Percentiles rank a stretch among this genome's conserved stretches.
These are phyloP conservation scores for Periconia sp. DNA, from an alignment of 2,329 filamentous ascomycete species.

Conservation along the genomic window DNA sequence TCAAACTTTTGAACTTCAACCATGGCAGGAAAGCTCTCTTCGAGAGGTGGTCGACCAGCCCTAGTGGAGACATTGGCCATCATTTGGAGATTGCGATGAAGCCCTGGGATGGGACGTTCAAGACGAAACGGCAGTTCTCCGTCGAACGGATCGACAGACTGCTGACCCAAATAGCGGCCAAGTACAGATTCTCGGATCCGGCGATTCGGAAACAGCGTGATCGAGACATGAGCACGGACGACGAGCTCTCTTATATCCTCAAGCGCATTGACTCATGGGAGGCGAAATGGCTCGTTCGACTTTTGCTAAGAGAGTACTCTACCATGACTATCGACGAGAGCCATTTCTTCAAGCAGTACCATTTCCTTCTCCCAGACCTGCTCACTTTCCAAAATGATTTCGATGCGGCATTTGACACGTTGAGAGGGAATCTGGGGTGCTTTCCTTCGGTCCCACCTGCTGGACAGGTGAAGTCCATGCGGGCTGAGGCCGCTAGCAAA, in stretches of 20 bases:
- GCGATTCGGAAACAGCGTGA: constrained; percentile 35
- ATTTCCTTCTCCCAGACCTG: constrained; percentile 70
- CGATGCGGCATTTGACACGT: constrained; percentile 57
- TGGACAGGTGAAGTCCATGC: constrained; percentile 32
- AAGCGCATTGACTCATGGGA: constrained; percentile 59
- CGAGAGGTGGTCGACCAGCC: constrained; percentile 61
- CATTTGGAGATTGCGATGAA: constrained; percentile 68
- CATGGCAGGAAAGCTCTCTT: constrained; percentile 63
- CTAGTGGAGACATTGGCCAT: constrained; percentile 67
- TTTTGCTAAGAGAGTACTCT: constrained; percentile 76
- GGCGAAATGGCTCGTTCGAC: constrained; percentile 84
- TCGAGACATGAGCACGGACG: constrained; percentile 21
- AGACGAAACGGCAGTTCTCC: constrained; percentile 47
- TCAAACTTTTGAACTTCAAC: constrained; percentile 66
- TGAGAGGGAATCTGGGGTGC: constrained; percentile 48
- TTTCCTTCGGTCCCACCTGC: constrained; percentile 43
- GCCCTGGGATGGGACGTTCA: constrained; percentile 54
- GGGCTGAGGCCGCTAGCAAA: constrained; percentile 42
- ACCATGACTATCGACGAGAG: constrained; percentile 64
- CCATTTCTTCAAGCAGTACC: constrained; percentile 61
- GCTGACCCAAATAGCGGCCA: constrained; percentile 68
- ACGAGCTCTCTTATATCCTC: constrained; percentile 45
- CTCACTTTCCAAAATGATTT: constrained; percentile 72
- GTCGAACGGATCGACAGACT: constrained; percentile 72
- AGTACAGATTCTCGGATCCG: constrained; percentile 70